Base-by-base conservation (phyloP, 2,329 filamentous ascomycete genomes). In the Trichophyton simii region DNA sequence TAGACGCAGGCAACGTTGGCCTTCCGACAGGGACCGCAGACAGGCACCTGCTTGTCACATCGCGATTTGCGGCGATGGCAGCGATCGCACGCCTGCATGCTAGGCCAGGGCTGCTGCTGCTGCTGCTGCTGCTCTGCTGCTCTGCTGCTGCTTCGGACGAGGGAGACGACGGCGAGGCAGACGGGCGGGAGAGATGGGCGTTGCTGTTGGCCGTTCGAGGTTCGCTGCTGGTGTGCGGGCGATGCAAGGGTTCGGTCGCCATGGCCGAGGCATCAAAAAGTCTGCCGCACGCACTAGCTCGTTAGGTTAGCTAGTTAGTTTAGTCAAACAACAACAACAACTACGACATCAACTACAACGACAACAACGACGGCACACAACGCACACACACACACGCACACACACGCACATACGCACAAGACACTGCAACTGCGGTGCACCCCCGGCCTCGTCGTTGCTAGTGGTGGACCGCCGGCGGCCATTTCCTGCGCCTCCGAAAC, bases 21-120 rank as follows among this genome's bases (percentile, higher is more conserved):
- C 48, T 72, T 69, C n/a, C 65, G 65, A 63, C 76, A 78, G 4
- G 71, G 68, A 3, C 68, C 66, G 60, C 76, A 77, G 41, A 73
- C 28, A 3, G 66, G 75, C 3, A 68, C 70, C 22, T 66, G 63
- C 59, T 75, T 76, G 67, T 77, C 74, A 63, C 76, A 77, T 44
- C 70, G 70, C 36, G 73, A 73, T 63, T 77, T 78, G 50, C 75
- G 66, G 41, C 71, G 70, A 64, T 77, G 75, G 63, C 76, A 77
- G 58, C 73, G 70, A 48, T 76, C 74, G 66, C 73, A 76, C 9
- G 73, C 74, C 46, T 64, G 63, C 63, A 64, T 64, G 48, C 52
- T 62, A 55, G 31, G 54, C 54, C 54, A 46, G 57, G 22, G 46
- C 46, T 44, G n/a, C 41, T 44, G 25, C 25, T 36, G 34, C 34